A percentile compares a stretch with the other conserved stretches of the same genome.
These are phyloP conservation scores for Candida palmyrensis DNA, from an alignment of 805 yeast genomes.

Conservation along the genomic window DNA sequence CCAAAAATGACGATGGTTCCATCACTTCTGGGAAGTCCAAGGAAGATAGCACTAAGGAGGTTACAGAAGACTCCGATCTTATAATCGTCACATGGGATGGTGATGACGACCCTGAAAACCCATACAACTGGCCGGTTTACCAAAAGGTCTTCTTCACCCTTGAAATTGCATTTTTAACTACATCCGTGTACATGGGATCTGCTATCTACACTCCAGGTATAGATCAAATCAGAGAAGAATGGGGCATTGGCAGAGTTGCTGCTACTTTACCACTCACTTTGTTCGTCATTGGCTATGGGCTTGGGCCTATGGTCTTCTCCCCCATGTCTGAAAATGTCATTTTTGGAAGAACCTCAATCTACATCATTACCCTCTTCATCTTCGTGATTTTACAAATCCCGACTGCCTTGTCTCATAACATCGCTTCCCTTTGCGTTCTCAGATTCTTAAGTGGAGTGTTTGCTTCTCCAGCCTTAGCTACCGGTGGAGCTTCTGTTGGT, in stretches of 20 bases:
- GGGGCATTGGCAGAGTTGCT: slow-evolving; percentile 35
- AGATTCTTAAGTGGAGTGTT: slow-evolving; percentile 48
- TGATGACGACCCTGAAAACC: slow-evolving; percentile 51
- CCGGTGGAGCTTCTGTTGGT: slow-evolving; percentile 49
- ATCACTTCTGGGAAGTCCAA: slow-evolving; percentile 5
- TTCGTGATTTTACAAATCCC: slow-evolving; percentile 48
- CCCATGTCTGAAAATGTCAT: slow-evolving; percentile 49
- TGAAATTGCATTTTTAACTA: slow-evolving; percentile 41
- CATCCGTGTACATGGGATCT: slow-evolving; percentile 47
- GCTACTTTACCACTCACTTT: slow-evolving; percentile 41
- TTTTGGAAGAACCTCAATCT: slow-evolving; percentile 44
- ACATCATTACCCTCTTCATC: slow-evolving; percentile 36
- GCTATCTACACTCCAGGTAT: slow-evolving; percentile 49
- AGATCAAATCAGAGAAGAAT: slow-evolving; percentile 35
- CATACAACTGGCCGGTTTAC: slow-evolving; percentile 48
- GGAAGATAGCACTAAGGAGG: slow-evolving; percentile 6
- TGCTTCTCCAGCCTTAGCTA: slow-evolving; percentile 47
- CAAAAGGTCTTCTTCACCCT: slow-evolving; percentile 34
- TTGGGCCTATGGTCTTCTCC: slow-evolving; percentile 52
- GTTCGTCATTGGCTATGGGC: slow-evolving; percentile 53
- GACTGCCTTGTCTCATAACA: slow-evolving; percentile 40
- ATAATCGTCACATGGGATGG: slow-evolving; percentile 24
- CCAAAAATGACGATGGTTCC: background rate
- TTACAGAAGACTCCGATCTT: background rate
- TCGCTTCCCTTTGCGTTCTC: slow-evolving; percentile 43